Conservation (phyloP, 768 basidiomycete genomes). For the Tylopilus felleus region DNA sequence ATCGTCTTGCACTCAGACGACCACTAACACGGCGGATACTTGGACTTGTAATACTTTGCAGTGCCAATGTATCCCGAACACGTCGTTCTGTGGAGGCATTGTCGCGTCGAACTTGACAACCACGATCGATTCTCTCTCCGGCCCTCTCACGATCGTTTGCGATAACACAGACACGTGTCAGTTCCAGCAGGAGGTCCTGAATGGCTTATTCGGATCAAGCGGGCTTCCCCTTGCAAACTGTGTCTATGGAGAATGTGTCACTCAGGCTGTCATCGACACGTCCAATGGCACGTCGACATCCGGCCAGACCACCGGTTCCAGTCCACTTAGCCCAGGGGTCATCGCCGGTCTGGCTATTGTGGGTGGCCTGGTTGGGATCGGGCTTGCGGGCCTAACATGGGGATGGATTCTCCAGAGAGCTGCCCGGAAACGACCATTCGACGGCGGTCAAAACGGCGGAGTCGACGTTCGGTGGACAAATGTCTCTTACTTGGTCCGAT, state of each 20-base stretch:
- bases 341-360: slow-evolving; percentile 89
- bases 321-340: slow-evolving; percentile 71
- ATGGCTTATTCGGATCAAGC: slow-evolving; percentile 62
- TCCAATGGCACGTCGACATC: slow-evolving; percentile 35
- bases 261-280: slow-evolving; percentile 72
- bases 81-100: slow-evolving; percentile 72
- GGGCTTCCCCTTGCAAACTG: slow-evolving; percentile 78
- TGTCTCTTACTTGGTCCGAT: slow-evolving; percentile 62
- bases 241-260: slow-evolving; percentile 85
- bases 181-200: slow-evolving; percentile 72
- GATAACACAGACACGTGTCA: slow-evolving; percentile 57
- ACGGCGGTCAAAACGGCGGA: slow-evolving; percentile 44
- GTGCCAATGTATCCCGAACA: slow-evolving; percentile 68
- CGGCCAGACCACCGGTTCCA: slow-evolving; percentile 30
- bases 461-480: slow-evolving; percentile 66
- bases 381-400: slow-evolving; percentile 56
- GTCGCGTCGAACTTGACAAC: slow-evolving; percentile 46
- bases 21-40: slow-evolving; percentile 38
- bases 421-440: slow-evolving; percentile 47
- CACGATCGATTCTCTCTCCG: slow-evolving; percentile 63
- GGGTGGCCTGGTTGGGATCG: slow-evolving; percentile 56
- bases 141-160: slow-evolving; percentile 69
- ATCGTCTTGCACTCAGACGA: slow-evolving; percentile 61
- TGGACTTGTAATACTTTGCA: slow-evolving; percentile 74
- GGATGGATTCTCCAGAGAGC: slow-evolving; percentile 61